phyloP scores from a whole-genome alignment of 352 stramenopile genomes.

The Phytophthora hibernalis region DNA sequence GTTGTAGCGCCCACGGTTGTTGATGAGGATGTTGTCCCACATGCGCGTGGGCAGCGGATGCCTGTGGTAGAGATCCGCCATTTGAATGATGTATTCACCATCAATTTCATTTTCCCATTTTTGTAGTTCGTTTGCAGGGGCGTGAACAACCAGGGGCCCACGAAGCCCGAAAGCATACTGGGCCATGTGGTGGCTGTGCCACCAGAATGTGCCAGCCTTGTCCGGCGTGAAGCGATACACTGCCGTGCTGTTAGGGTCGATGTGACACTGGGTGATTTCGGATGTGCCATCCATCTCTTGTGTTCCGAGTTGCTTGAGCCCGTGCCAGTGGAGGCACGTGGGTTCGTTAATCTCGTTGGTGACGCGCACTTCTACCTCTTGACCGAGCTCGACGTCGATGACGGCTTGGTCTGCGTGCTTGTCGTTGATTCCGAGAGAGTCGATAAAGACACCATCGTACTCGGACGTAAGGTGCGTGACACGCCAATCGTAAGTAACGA shows the following conservation, averaged over 20 bases:
- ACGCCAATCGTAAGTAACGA: conserved; percentile 42
- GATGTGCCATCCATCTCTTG: conserved; percentile 49
- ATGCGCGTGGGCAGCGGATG: conserved; percentile 15
- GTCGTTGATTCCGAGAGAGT: conserved; percentile 41
- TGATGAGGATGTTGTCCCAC: conserved; percentile 49
- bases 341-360: conserved; percentile 33
- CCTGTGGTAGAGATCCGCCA: conserved; percentile 46
- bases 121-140: conserved; percentile 19
- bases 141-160: conserved; percentile 41
- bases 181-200: conserved; percentile 39
- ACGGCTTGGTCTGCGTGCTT: conserved; percentile 32
- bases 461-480: conserved; percentile 24
- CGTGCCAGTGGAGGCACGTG: conserved; percentile 49
- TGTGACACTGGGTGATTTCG: conserved; percentile 47
- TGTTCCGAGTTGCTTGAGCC: conserved; percentile 43
- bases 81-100: conserved; percentile 35
- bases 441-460: conserved; percentile 34
- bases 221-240: conserved; percentile 39
- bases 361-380: conserved; percentile 38
- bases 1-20: conserved; percentile 49
- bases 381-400: conserved; percentile 37
- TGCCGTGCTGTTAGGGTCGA: conserved; percentile 24
- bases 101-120: conserved; percentile 31
- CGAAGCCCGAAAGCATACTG: conserved; percentile 48
- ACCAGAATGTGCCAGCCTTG: conserved; percentile 50